Evolutionary conservation across 306 rosid species (phyloP).

Genomic region (Ziziphus jujuba): DNA sequence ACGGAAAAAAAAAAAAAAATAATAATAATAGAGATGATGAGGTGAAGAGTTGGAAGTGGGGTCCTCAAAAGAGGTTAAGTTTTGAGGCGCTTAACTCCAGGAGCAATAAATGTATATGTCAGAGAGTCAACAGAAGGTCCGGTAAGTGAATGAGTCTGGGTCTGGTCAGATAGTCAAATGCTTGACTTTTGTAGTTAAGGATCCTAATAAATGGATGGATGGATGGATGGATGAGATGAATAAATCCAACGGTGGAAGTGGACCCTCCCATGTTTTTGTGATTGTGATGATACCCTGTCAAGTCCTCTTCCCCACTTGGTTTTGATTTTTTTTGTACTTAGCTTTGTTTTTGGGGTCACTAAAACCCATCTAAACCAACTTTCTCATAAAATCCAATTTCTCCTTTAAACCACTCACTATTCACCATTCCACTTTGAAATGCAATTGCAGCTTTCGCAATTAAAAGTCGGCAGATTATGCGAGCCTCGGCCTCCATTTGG

Average conservation of each 20-base stretch:
- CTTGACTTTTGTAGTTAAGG: constrained; percentile 12
- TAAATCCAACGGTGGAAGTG: constrained; percentile 45
- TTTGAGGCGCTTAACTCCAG: not conserved
- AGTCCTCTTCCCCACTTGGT: not conserved
- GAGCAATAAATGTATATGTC: constrained; percentile 34
- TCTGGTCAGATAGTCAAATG: constrained; percentile 37
- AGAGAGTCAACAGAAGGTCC: constrained; percentile 47
- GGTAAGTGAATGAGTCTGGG: constrained; percentile 13
- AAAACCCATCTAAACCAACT: not conserved
- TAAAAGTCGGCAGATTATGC: not conserved
- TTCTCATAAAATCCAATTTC: not conserved
- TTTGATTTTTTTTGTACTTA: not conserved
- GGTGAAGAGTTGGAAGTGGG: constrained; percentile 3
- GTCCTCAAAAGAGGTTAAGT: not conserved
- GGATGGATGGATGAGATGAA: constrained; percentile 16
- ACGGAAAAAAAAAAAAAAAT: constrained; percentile 4
- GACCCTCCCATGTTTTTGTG: constrained; percentile 31
- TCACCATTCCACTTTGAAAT: not conserved
- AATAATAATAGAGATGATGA: constrained; percentile 3
- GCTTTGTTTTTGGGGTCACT: not conserved
- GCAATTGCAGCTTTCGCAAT: not conserved
- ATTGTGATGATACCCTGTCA: constrained; percentile 4
- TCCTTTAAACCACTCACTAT: not conserved
- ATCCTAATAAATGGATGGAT: constrained; percentile 22
- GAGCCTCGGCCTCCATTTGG: too few species aligned